Percentiles rank a stretch among this genome's conserved stretches.
Evolutionary conservation across 2,329 filamentous ascomycete species (phyloP).

Genomic region (Gyromitra esculenta): DNA sequence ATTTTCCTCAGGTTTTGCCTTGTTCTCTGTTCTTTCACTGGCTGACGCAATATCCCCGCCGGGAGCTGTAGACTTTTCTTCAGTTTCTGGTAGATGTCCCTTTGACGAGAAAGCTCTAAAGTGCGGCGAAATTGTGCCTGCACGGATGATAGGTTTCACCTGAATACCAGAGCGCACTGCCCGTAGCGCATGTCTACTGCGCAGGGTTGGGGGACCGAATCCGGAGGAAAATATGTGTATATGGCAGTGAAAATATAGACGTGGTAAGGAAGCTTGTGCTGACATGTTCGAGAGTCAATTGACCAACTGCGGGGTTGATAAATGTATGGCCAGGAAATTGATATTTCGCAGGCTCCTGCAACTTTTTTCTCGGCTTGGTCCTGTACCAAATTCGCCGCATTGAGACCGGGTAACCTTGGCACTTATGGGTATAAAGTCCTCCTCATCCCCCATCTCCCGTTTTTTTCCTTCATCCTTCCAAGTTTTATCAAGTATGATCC

Average conservation of each 20-base stretch:
- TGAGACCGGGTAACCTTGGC: constrained; percentile 32
- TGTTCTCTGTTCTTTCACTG: background rate
- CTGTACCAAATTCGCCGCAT: constrained; percentile 4
- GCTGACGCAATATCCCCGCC: background rate
- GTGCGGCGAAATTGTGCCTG: constrained; percentile 2
- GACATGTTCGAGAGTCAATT: constrained; percentile 39
- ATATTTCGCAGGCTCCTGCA: background rate
- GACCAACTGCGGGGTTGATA: background rate
- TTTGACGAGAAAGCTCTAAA: constrained; percentile 16
- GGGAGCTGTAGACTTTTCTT: background rate
- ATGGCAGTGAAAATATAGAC: constrained; percentile 47
- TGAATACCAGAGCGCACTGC: background rate
- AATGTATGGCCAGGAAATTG: constrained; percentile 1
- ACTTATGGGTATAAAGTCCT: constrained; percentile 24
- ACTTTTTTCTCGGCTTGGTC: constrained; percentile 21
- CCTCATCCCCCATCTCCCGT: constrained; percentile 34
- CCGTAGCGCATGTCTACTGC: background rate
- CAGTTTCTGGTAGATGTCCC: background rate
- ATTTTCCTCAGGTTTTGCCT: constrained; percentile 8
- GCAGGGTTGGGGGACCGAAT: background rate
- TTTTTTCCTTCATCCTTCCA: constrained; percentile 84
- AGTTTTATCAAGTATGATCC: constrained; percentile 92
- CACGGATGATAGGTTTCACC: background rate
- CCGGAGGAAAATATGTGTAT: constrained; percentile 32
- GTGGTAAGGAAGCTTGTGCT: constrained; percentile 37